Base-by-base conservation (phyloP, 768 basidiomycete genomes). In the Lepiota brunneoincarnata region DNA sequence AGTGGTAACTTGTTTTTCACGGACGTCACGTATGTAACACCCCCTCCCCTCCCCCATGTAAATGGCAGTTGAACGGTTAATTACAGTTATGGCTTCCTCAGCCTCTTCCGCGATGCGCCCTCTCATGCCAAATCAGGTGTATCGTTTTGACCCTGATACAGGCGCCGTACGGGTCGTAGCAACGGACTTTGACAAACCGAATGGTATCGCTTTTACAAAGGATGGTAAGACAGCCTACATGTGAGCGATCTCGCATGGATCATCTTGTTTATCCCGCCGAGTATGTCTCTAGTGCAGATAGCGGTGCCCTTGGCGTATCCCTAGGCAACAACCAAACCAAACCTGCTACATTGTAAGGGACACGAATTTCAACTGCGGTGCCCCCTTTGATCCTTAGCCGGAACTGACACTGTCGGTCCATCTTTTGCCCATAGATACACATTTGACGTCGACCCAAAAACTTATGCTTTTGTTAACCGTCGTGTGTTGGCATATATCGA, bases 1-100 rank as follows among this genome's bases (percentile, higher is more conserved):
- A 86, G 78, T 57, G 82, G 83, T 34, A 79, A 79, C 36, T 59
- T 91, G 1, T 90, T 86, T 69, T 90, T 92, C 69, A 91, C 89
- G 0, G 89, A 93, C 61, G 74, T 75, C 14, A 71, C 75, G 81
- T 91, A 71, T 40, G 81, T 75, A 2, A n/a, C 11, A 6, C 31
- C 31, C 31, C 7, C 2, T 9, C 17, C 28, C 17, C 15, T 40
- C 24, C 17, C 44, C 26, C 24, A 9, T n/a, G 20, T 6, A 10
- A 28, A 15, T 26, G 20, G 1, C 18, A 11, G 18, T 21, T 18
- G 18, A n/a, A 38, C 10, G 20, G 18, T n/a, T 28, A 17, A 36
- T 36, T 28, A 23, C 60, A 87, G 85, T 20, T 86, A 87, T 59
- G 86, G 87, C 0, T 86, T 75, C 61, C 50, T 86, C 28, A 81